Evolutionary conservation across 768 basidiomycete genomes (phyloP).

Genomic region (Mycena indigotica): DNA sequence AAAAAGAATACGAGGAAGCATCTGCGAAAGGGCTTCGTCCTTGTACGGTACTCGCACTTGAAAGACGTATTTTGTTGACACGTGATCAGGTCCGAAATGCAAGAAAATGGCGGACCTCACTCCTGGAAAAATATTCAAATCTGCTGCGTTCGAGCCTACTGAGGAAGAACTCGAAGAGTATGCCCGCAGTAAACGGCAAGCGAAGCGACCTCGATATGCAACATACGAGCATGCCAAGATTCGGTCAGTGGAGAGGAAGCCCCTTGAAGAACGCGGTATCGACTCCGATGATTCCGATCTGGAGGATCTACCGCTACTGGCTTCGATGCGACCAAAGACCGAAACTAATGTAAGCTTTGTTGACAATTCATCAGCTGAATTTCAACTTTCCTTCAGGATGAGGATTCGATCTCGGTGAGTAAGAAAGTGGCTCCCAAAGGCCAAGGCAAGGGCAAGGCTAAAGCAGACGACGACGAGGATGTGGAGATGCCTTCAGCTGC

Average conservation of each 20-base stretch:
- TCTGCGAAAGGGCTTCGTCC: conserved; percentile 60
- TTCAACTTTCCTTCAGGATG: not conserved
- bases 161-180: conserved; percentile 54
- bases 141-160: conserved; percentile 69
- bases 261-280: conserved; percentile 32
- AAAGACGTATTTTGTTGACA: not conserved
- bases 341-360: conserved; percentile 29
- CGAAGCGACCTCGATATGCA: conserved; percentile 24
- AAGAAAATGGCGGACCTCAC: conserved; percentile 62
- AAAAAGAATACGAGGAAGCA: conserved; percentile 60
- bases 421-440: conserved; percentile 5
- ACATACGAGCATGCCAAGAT: conserved; percentile 25
- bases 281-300: conserved; percentile 55
- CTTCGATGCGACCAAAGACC: conserved; percentile 36
- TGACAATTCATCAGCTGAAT: not conserved
- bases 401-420: conserved; percentile 9
- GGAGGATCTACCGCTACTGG: conserved; percentile 48
- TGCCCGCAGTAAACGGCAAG: conserved; percentile 36
- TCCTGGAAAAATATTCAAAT: conserved; percentile 55
- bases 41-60: conserved; percentile 40
- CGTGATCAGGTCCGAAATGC: conserved; percentile 61
- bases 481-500: conserved; percentile 43
- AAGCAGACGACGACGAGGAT: conserved; percentile 19
- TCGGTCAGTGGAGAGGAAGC: conserved; percentile 28
- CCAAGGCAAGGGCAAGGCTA: conserved; percentile 32